Conservation (phyloP, 768 basidiomycete genomes). For the Kwoniella botswanensis region DNA sequence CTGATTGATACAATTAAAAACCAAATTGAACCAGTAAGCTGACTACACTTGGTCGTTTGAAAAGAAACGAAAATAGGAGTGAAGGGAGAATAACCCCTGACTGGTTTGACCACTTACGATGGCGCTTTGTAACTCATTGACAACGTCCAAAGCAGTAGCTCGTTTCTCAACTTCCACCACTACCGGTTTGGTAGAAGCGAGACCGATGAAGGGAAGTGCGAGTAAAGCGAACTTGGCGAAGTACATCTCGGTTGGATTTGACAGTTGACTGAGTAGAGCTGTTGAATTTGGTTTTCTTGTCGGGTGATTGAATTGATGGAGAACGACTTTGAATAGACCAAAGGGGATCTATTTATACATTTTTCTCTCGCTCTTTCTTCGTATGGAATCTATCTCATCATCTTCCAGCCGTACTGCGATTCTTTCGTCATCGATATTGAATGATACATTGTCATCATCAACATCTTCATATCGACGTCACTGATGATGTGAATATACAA, state of each 20-base stretch:
- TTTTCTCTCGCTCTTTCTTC: too few species aligned
- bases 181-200: slow-evolving; percentile 2
- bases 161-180: slow-evolving; percentile 1
- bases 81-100: too few species aligned
- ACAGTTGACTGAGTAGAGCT: neutral
- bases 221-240: slow-evolving; percentile 25
- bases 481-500: too few species aligned
- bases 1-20: neutral
- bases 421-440: too few species aligned
- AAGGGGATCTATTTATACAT: too few species aligned
- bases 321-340: too few species aligned
- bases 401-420: too few species aligned
- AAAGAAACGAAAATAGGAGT: neutral
- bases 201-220: slow-evolving; percentile 20
- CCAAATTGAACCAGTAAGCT: neutral
- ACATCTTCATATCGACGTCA: too few species aligned
- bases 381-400: too few species aligned
- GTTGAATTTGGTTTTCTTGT: neutral
- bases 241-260: slow-evolving; percentile 15
- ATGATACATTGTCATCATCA: too few species aligned
- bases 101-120: slow-evolving; percentile 8
- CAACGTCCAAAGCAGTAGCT: slow-evolving; percentile 4
- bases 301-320: too few species aligned
- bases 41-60: too few species aligned
- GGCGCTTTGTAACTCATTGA: slow-evolving; percentile 13